Evolutionary conservation across 179 eudicot genomes (phyloP).

Genomic region (Vitellaria paradoxa): DNA sequence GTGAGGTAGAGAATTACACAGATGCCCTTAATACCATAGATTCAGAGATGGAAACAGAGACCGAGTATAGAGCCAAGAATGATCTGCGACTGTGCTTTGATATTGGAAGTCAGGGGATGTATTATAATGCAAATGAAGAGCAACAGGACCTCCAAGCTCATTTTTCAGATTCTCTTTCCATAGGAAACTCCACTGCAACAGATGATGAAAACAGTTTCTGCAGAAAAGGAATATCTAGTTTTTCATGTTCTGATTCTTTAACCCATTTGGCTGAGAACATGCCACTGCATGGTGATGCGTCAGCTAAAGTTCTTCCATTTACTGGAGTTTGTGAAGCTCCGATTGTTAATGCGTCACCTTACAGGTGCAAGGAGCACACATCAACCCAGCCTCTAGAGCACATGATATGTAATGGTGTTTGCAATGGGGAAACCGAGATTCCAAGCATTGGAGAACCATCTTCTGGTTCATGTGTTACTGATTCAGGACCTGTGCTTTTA

Average conservation of each 20-base stretch:
- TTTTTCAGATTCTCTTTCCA: constrained; percentile 57
- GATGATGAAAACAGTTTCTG: constrained; percentile 49
- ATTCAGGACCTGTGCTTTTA: constrained; percentile 10
- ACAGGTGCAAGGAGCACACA: constrained; percentile 28
- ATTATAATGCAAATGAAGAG: constrained; percentile 60
- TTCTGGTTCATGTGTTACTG: constrained; percentile 28
- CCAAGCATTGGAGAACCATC: constrained; percentile 24
- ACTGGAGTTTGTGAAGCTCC: constrained; percentile 28
- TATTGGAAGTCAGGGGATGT: constrained; percentile 29
- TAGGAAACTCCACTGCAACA: constrained; percentile 54
- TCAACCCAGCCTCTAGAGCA: constrained; percentile 25
- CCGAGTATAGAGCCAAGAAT: constrained; percentile 44
- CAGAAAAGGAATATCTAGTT: constrained; percentile 39
- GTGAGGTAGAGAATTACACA: constrained; percentile 77
- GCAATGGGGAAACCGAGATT: constrained; percentile 7
- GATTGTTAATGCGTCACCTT: constrained; percentile 25
- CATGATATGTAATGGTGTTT: constrained; percentile 12
- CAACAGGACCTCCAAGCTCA: constrained; percentile 27
- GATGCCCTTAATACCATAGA: constrained; percentile 90
- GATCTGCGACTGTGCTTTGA: constrained; percentile 23
- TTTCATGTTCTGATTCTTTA: constrained; percentile 47
- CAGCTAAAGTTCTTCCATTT: constrained; percentile 21
- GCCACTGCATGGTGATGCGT: constrained; percentile 28
- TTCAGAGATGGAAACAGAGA: constrained; percentile 78
- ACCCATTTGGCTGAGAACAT: constrained; percentile 39